phyloP scores from a whole-genome alignment of 83 land plant species.

The Picea abies region DNA sequence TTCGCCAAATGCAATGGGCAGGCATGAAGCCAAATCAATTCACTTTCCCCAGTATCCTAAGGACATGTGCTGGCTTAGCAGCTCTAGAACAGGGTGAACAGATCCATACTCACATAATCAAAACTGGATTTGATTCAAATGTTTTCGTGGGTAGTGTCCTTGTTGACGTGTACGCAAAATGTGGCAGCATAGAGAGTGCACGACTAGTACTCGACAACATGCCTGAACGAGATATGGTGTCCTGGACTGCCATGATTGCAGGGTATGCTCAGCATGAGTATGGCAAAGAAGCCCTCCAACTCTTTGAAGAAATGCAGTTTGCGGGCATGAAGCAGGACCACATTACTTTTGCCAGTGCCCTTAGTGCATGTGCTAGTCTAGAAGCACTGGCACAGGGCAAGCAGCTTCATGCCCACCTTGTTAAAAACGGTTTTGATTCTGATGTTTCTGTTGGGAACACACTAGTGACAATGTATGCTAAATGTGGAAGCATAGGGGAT shows the following conservation, averaged over 20 bases:
- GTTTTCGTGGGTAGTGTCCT: conserved; percentile 28
- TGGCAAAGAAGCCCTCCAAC: conserved; percentile 19
- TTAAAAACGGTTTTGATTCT: neutral
- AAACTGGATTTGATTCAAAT: conserved; percentile 32
- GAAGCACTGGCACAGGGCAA: conserved; percentile 1
- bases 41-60: conserved; percentile 37
- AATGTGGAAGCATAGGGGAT: conserved; percentile 14
- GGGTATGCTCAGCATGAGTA: conserved; percentile 21
- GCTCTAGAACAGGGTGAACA: conserved; percentile 40
- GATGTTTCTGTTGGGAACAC: conserved; percentile 32
- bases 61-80: conserved; percentile 43
- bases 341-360: neutral
- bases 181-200: conserved; percentile 13
- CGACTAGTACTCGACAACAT: conserved; percentile 7
- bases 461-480: conserved; percentile 30
- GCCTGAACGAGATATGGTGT: conserved; percentile 7
- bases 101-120: conserved; percentile 49
- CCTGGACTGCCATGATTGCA: conserved; percentile 28
- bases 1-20: conserved; percentile 13
- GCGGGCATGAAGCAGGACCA: neutral
- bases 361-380: conserved; percentile 18
- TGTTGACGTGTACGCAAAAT: conserved; percentile 8
- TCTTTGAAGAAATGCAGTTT: conserved; percentile 14
- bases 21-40: conserved; percentile 35
- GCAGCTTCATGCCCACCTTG: conserved; percentile 17